Evolutionary conservation across 805 yeast genomes (phyloP), one percentile per base, ranked within the genome.

Genomic region (Sugiyamaella boreocaroliniensis): DNA sequence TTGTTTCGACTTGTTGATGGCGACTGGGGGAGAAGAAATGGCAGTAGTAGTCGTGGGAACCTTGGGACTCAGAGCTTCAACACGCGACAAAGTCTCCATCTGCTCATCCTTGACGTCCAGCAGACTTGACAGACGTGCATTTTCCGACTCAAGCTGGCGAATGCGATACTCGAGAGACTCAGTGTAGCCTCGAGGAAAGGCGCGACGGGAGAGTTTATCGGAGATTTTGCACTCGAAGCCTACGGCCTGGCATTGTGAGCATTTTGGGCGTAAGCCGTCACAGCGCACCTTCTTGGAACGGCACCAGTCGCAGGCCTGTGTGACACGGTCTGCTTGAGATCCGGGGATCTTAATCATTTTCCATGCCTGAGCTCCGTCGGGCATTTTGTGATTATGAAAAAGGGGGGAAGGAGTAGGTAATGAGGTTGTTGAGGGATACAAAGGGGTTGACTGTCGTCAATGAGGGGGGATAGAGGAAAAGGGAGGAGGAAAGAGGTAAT

Each of bases 251-350:
- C 97, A 89, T 55, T 86, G 85, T 0, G 92, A 79, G 66, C 97
- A 89, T 59, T 78, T 81, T 2, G 80, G 76, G 29, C 76, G 62
- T 52, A 78, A 77, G 1, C 93, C 93, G 60, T 86, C 92, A 70
- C 95, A 86, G 53, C 82, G 78, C 49, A 68, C 62, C 61, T 67
- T 86, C 63, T 86, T 86, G 47, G 86, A 80, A 48, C 96, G 72
- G 64, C 96, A 89, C 48, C 97, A 71, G 65, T 89, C 96, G 68
- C 97, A 89, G 0, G 96, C 96, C 64, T 89, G 96, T 0, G 96
- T 90, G 2, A 86, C 86, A 52, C 96, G 70, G 53, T 81, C 83
- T 0, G 78, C 73, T 26, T 77, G 74, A 12, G 81, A 71, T 1
- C 92, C 90, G 1, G 87, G 87, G 1, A 87, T 78, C 57, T 78